Percentiles rank a stretch among this genome's conserved stretches.
phyloP scores from a whole-genome alignment of 192 early-diverging fungal genomes.

The Gonapodya sp. region DNA sequence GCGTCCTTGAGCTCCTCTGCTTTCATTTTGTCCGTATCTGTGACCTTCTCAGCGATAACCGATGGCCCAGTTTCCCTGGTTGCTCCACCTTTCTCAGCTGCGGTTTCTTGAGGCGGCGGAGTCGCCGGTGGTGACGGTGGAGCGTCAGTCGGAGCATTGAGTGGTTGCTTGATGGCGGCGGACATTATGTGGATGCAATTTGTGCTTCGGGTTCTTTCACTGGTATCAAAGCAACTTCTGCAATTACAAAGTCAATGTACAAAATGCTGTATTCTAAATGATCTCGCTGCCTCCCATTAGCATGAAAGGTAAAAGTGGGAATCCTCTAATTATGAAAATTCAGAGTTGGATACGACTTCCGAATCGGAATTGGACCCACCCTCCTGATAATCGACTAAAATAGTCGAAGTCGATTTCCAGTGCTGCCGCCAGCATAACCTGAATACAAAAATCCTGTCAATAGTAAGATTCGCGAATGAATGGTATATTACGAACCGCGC shows the following conservation, averaged over 20 bases:
- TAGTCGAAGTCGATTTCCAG: slow-evolving; percentile 84
- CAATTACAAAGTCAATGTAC: neutral
- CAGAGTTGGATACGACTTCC: neutral
- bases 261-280: neutral
- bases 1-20: slow-evolving; percentile 84
- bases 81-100: neutral
- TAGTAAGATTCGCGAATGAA: neutral
- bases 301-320: neutral
- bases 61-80: neutral
- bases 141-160: neutral
- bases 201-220: no score
- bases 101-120: neutral
- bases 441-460: neutral
- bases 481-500: slow-evolving; percentile 59
- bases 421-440: slow-evolving; percentile 58
- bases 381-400: slow-evolving; percentile 46
- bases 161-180: neutral
- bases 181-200: no score
- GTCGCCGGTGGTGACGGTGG: neutral
- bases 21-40: slow-evolving; percentile 60
- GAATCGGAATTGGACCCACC: neutral
- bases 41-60: neutral
- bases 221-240: no score
- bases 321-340: slow-evolving; percentile 1
- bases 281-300: neutral